Percentiles rank a stretch among this genome's conserved stretches.
Evolutionary conservation across 257 asterid species (phyloP).

Genomic region (Coffea eugenioides): DNA sequence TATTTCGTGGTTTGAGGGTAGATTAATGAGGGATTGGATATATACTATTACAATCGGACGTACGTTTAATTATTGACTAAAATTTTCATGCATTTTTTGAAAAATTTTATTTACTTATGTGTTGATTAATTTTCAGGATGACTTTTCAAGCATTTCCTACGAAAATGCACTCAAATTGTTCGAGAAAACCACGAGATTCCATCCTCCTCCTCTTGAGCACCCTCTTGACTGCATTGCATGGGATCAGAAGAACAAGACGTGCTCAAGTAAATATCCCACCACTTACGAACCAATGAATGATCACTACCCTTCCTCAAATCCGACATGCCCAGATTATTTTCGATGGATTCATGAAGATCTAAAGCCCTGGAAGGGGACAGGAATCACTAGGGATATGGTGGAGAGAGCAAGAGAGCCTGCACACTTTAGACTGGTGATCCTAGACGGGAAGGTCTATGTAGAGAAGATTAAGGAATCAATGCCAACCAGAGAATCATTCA

Average conservation of each 20-base stretch:
- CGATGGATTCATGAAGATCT: conserved; percentile 37
- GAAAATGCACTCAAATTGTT: not conserved
- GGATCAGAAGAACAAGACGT: conserved; percentile 12
- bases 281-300: not conserved
- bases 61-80: no score
- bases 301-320: conserved; percentile 9
- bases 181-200: not conserved
- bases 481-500: conserved; percentile 20
- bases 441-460: conserved; percentile 27
- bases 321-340: conserved; percentile 31
- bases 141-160: conserved; percentile 3
- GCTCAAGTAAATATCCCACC: conserved; percentile 24
- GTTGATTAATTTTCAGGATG: conserved; percentile 3
- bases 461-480: conserved; percentile 2
- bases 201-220: not conserved
- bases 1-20: no score
- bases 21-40: no score
- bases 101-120: no score
- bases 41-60: no score
- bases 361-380: conserved; percentile 31
- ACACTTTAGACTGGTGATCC: conserved; percentile 28
- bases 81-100: no score
- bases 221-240: conserved; percentile 38
- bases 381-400: conserved; percentile 28
- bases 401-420: conserved; percentile 20